Evolutionary conservation across 2,329 filamentous ascomycete species (phyloP), one percentile per base, ranked within the genome.

Genomic region (Epichloe bromicola): DNA sequence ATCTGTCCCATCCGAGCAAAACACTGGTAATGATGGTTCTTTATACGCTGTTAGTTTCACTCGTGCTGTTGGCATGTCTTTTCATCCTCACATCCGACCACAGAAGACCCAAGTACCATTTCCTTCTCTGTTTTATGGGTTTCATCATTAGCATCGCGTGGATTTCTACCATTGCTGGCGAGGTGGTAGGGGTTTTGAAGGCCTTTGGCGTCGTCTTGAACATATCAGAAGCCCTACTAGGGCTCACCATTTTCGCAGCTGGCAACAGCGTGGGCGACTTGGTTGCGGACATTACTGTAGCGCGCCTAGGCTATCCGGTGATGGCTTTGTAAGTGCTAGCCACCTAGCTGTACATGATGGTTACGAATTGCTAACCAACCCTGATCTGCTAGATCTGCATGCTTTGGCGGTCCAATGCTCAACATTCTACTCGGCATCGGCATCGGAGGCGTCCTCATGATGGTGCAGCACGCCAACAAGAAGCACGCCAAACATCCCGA

Each of bases 321-420:
- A 98, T 98, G 93, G 93, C 93, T 39, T 61, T 85, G 74, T 80
- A 67, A 68, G 76, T 76, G 46, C 11, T 8, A 34, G 41, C 17
- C 30, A n/a, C 17, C 3, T 4, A 23, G 44, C 2, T 30, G 51
- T 51, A 20, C 5, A 34, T 34, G 42, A 38, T 26, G 17, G 19
- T 20, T 34, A 11, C 2, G 15, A 5, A 17, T 6, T 36, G 42
- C 48, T 54, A 15, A 51, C 46, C 10, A 5, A 55, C 11, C n/a
- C 15, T 17, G 11, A 14, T 20, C 17, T 43, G 4, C 4, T 10
- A 80, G 77, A 40, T 90, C 87, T 36, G 93, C 93, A 4, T 98
- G 93, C 64, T 96, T 98, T 64, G 93, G 93, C n/a, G 94, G 93
- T 0, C 93, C 93, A 0, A 91, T 98, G 88, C 78, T 98, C 40